Evolutionary conservation across 495 filamentous ascomycete species (phyloP), one percentile per base, ranked within the genome.

Genomic region (Penicillium alfredii): DNA sequence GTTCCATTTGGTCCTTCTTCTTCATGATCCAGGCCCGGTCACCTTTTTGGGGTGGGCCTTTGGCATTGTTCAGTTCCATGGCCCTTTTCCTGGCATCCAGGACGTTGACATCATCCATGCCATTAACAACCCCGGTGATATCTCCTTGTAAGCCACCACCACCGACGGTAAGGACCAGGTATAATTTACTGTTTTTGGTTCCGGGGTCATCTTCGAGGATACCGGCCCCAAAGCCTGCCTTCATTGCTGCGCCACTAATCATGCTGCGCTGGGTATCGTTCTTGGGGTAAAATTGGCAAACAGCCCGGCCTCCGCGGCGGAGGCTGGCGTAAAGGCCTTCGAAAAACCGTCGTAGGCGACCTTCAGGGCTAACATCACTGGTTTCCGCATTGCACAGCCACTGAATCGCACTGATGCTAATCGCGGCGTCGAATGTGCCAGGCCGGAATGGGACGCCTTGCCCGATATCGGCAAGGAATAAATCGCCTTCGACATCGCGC

Each of bases 201-300:
- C 85, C 90, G 0, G 83, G 85, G 47, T 95, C 90, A 70, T 98
- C 92, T 60, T 95, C 92, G 33, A 98, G 63, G 20, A 98, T 70
- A 63, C 92, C 92, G 0, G 93, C 92, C 6, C 93, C 89, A 60
- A 98, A 98, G 1, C 92, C 92, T 4, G 92, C 92, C 54, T 81
- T 86, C 38, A 94, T 82, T 1, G 92, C 92, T 11, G 92, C 89
- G 10, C 65, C 66, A 32, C 81, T 86, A 37, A 97, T 88, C 92
- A 97, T 95, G 40, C 69, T 77, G 54, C 86, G 81, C 65, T 97
- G 92, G 42, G 72, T 71, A 48, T 92, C 86, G 59, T 98, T 94
- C 66, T 92, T 93, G 3, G 92, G 93, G 59, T 98, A 98, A 58
- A 98, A 97, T 55, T 97, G 92, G 52, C 89, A 90, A 14, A 97